Conservation (phyloP, 1,284 basidiomycete species). For the Cystobasidium slooffiae region DNA sequence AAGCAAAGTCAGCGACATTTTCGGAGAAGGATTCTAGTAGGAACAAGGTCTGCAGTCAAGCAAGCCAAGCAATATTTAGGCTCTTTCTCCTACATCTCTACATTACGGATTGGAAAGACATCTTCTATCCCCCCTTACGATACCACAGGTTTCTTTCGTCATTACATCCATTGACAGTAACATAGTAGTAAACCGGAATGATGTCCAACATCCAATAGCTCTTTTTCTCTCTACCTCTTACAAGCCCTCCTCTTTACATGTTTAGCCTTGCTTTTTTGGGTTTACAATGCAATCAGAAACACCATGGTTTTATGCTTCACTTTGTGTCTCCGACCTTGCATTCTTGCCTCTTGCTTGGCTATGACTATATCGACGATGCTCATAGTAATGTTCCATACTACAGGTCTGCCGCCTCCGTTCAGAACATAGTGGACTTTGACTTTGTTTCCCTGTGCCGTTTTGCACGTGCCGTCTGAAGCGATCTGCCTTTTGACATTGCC, state of each 20-base stretch:
- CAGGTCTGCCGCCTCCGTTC: too few species aligned
- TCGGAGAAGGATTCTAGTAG: too few species aligned
- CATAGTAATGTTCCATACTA: not conserved
- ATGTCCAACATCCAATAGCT: not conserved
- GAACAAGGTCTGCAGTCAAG: too few species aligned
- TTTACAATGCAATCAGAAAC: not conserved
- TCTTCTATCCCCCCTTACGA: too few species aligned
- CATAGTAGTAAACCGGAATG: too few species aligned
- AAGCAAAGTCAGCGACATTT: too few species aligned
- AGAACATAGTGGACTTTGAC: too few species aligned
- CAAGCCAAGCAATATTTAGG: too few species aligned
- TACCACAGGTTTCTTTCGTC: too few species aligned
- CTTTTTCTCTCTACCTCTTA: not conserved
- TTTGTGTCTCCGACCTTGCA: not conserved
- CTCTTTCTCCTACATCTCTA: too few species aligned
- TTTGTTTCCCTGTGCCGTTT: not conserved
- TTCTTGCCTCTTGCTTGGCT: not conserved
- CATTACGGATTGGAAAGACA: too few species aligned
- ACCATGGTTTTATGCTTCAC: not conserved
- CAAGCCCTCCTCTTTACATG: not conserved
- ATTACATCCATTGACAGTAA: too few species aligned
- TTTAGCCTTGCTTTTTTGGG: slow-evolving; percentile 1
- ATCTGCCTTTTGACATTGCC: not conserved
- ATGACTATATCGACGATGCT: not conserved
- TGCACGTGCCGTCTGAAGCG: slow-evolving; percentile 1